Evolutionary conservation across 495 filamentous ascomycete genomes (phyloP), one percentile per base, ranked within the genome.

Genomic region (Xylaria palmicola): DNA sequence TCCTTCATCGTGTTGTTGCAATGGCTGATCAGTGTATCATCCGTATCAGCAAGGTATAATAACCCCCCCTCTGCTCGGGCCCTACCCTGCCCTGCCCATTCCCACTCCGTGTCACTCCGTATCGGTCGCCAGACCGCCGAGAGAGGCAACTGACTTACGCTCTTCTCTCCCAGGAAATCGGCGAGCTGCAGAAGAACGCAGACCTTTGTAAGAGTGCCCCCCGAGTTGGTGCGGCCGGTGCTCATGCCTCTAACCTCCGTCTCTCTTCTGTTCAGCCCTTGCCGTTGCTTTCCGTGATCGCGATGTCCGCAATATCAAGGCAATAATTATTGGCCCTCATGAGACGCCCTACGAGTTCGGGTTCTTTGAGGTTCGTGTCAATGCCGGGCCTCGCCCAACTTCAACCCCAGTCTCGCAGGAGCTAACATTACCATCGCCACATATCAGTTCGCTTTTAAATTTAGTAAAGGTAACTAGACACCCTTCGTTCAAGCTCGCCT

Each of bases 291-390:
- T 88, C 68, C 80, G 87, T 34, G 94, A 98, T 70, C 84, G 84
- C 58, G 91, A 98, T 74, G 88, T 97, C 49, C 88, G 92, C 32
- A 88, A 93, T 62, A 89, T 98, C 41, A 87, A 85, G 65, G 95
- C 93, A 34, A 74, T 98, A 49, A 90, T 98, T 61, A 84, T 98
- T 55, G 94, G 94, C 0, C 93, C 95, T 7, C 92, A 94, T 49
- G 93, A 93, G 55, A 96, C 94, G 0, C 93, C 94, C 0, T 98
- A 98, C 72, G 92, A 97, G 66, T 95, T 96, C 68, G 94, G 93
- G 4, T 97, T 96, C 80, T 98, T 96, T 68, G 90, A 96, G 85
- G 91, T 93, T 48, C 43, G 80, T 73, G 41, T 17, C 22, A n/a
- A 34, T 45, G 12, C 30, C 13, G 22, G 15, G 10, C 10, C 1